phyloP scores from a whole-genome alignment of 2,329 filamentous ascomycete species.

The Neocucurbitaria cava region DNA sequence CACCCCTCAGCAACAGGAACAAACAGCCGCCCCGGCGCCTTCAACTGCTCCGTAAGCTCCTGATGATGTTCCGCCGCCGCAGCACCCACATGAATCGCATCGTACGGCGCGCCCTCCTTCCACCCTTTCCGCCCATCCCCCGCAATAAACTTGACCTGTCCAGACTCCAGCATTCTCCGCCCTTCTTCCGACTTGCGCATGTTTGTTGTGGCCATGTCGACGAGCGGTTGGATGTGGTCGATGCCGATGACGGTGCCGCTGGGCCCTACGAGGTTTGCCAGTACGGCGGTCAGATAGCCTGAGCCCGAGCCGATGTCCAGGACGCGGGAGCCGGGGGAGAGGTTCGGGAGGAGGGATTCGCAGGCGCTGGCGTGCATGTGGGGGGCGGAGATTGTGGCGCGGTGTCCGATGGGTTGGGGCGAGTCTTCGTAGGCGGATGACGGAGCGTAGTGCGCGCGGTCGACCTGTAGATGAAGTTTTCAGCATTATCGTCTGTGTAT shows the following conservation, averaged over 20 bases:
- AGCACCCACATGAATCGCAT: constrained; percentile 95
- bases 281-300: constrained; percentile 83
- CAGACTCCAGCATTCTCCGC: constrained; percentile 66
- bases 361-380: constrained; percentile 75
- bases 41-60: constrained; percentile 77
- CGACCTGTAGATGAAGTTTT: constrained; percentile 65
- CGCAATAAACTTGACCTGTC: constrained; percentile 72
- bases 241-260: constrained; percentile 55
- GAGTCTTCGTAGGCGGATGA: constrained; percentile 74
- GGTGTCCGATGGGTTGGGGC: constrained; percentile 71
- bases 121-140: constrained; percentile 68
- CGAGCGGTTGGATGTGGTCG: constrained; percentile 58
- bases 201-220: constrained; percentile 51
- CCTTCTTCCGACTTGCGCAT: constrained; percentile 54
- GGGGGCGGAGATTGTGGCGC: constrained; percentile 74
- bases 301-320: constrained; percentile 59
- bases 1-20: constrained; percentile 70
- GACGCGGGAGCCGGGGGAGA: constrained; percentile 59
- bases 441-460: constrained; percentile 84
- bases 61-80: constrained; percentile 77
- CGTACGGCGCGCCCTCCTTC: constrained; percentile 67
- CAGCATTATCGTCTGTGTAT: too few relatives aligned
- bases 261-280: constrained; percentile 76
- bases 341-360: constrained; percentile 66
- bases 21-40: constrained; percentile 79